Conservation (phyloP, 106 monocot species). For the Apostasia ramifera region DNA sequence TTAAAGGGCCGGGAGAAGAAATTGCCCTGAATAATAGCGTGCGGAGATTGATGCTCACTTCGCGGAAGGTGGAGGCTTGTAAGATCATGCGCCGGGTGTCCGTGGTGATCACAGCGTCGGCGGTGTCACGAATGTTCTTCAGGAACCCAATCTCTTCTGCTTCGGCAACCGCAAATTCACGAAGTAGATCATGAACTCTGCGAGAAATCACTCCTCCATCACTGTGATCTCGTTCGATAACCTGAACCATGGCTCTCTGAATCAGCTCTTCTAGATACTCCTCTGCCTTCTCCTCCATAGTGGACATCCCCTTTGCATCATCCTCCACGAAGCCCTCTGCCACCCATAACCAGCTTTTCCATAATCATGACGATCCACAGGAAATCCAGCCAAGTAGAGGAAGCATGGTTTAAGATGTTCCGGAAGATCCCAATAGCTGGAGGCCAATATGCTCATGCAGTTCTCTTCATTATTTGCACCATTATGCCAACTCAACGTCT, state of each 20-base stretch:
- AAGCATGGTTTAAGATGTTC: conserved; percentile 10
- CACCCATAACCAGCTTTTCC: not conserved
- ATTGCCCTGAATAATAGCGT: no score
- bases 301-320: not conserved
- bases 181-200: conserved; percentile 24
- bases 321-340: conserved; percentile 13
- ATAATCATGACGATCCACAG: conserved; percentile 7
- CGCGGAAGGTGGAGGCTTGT: no score
- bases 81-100: no score
- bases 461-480: not conserved
- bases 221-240: not conserved
- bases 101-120: no score
- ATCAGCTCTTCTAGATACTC: conserved; percentile 17
- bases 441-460: conserved; percentile 4
- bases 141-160: conserved; percentile 18
- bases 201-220: not conserved
- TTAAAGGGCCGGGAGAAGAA: no score
- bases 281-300: conserved; percentile 15
- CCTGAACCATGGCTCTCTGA: no score
- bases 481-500: not conserved
- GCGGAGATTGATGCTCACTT: no score
- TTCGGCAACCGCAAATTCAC: conserved; percentile 8
- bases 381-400: conserved; percentile 6
- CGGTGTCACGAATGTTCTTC: no score
- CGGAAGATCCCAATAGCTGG: conserved; percentile 15